Evolutionary conservation across 2,329 filamentous ascomycete genomes (phyloP).

Genomic region (Stemphylium lycopersici): DNA sequence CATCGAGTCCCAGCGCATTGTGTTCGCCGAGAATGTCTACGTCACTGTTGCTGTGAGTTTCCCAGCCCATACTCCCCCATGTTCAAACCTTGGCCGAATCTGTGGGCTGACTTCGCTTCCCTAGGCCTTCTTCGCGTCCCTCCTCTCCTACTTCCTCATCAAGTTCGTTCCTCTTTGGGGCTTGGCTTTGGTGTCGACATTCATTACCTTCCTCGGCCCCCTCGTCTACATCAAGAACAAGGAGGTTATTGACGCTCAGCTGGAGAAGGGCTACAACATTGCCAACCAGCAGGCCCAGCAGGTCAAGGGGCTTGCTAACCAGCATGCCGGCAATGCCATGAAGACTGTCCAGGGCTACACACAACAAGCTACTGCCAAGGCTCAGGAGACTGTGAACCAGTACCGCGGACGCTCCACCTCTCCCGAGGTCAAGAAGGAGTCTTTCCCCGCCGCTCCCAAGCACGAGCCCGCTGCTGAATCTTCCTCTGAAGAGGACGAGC

Average conservation of each 20-base stretch:
- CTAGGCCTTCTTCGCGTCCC: conserved; percentile 65
- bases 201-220: conserved; percentile 64
- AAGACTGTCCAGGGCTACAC: conserved; percentile 65
- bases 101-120: conserved; percentile 7
- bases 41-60: conserved; percentile 64
- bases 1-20: conserved; percentile 69
- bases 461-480: conserved; percentile 18
- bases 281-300: conserved; percentile 65
- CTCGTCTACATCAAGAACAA: conserved; percentile 70
- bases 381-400: conserved; percentile 57
- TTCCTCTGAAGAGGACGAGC: conserved; percentile 13
- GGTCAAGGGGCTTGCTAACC: conserved; percentile 64
- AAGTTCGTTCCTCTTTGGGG: conserved; percentile 71
- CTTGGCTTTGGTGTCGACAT: conserved; percentile 62
- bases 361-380: conserved; percentile 65
- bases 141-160: conserved; percentile 69
- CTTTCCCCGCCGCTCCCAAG: conserved; percentile 23
- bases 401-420: conserved; percentile 48
- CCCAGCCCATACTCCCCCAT: background rate
- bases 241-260: conserved; percentile 66
- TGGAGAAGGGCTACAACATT: conserved; percentile 60
- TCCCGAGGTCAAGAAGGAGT: conserved; percentile 37
- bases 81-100: background rate
- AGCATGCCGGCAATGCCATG: conserved; percentile 64
- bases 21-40: conserved; percentile 70